Evolutionary conservation across 495 filamentous ascomycete species (phyloP).

Genomic region (Penicillium malachiteum): DNA sequence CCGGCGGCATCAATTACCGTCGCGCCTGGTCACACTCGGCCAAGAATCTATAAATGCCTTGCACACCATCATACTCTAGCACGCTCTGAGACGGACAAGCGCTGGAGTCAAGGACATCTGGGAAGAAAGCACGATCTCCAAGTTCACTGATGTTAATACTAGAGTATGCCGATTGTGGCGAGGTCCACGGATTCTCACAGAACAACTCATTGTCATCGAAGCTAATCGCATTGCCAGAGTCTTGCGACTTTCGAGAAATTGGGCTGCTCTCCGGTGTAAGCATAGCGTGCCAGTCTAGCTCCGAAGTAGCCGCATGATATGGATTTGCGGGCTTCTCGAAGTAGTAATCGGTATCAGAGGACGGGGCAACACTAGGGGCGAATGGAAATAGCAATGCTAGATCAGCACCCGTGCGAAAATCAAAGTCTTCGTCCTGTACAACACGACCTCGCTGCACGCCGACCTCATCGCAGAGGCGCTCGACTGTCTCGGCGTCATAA

Average conservation of each 20-base stretch:
- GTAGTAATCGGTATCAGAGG: conserved; percentile 33
- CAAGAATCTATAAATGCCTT: conserved; percentile 85
- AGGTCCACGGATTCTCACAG: conserved; percentile 51
- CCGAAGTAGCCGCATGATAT: conserved; percentile 27
- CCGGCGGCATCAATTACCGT: conserved; percentile 8
- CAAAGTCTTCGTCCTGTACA: conserved; percentile 74
- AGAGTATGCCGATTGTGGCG: conserved; percentile 48
- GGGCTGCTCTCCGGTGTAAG: conserved; percentile 44
- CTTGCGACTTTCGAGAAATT: conserved; percentile 23
- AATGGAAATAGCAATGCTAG: conserved; percentile 85
- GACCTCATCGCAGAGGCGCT: conserved; percentile 82
- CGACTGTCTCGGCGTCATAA: conserved; percentile 81
- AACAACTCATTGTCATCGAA: conserved; percentile 50
- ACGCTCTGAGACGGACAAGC: conserved; percentile 37
- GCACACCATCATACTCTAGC: conserved; percentile 71
- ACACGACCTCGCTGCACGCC: conserved; percentile 75
- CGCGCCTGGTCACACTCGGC: conserved; percentile 74
- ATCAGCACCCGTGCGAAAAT: conserved; percentile 55
- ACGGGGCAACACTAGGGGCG: conserved; percentile 58
- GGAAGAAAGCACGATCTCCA: conserved; percentile 44
- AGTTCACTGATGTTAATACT: conserved; percentile 55
- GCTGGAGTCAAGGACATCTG: conserved; percentile 30
- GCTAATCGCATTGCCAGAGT: conserved; percentile 34
- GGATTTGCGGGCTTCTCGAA: conserved; percentile 26
- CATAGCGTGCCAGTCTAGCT: conserved; percentile 58